phyloP scores from a whole-genome alignment of 2,329 filamentous ascomycete species.

The Cladophialophora psammophila region DNA sequence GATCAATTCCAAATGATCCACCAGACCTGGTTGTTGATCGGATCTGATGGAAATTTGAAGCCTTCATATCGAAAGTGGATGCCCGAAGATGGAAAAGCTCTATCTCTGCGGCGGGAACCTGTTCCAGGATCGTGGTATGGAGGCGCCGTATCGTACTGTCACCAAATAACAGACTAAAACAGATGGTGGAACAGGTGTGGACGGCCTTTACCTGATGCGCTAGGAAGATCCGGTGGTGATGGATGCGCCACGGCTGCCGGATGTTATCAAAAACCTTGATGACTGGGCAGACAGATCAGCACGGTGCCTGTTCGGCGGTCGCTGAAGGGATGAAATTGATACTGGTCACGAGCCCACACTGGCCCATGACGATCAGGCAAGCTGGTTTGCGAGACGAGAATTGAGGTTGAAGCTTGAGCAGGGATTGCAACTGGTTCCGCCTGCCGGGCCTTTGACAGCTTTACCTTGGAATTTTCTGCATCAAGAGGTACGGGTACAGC shows the following conservation, averaged over 20 bases:
- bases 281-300: conserved; percentile 11
- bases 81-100: conserved; percentile 18
- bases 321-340: not conserved
- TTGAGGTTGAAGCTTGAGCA: not conserved
- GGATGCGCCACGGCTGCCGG: not conserved
- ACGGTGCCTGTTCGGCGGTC: not conserved
- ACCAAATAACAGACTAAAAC: conserved; percentile 22
- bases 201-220: conserved; percentile 19
- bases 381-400: not conserved
- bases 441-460: not conserved
- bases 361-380: not conserved
- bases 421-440: not conserved
- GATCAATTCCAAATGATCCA: conserved; percentile 1
- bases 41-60: conserved; percentile 37
- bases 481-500: not conserved
- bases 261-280: conserved; percentile 4
- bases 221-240: not conserved
- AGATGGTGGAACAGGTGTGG: conserved; percentile 37
- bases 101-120: conserved; percentile 23
- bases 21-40: conserved; percentile 17
- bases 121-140: conserved; percentile 18
- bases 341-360: not conserved
- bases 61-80: conserved; percentile 35
- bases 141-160: conserved; percentile 29
- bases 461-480: not conserved